Evolutionary conservation across 176 grass and related monocot genomes (phyloP).

Genomic region (Chloris gayana): DNA sequence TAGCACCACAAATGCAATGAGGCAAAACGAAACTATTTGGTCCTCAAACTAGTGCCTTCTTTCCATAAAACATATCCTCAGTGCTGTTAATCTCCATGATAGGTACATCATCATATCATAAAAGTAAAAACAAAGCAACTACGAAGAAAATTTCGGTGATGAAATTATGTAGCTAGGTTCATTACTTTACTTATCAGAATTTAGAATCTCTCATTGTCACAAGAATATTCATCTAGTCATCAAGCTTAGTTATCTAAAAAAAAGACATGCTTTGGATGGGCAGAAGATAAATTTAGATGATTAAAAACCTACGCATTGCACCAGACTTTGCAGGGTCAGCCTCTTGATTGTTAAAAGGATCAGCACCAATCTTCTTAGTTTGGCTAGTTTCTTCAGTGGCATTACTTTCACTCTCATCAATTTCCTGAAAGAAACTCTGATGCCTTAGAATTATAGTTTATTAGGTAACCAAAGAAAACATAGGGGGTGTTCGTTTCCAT

Average conservation of each 20-base stretch:
- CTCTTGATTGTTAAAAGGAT: constrained; percentile 82
- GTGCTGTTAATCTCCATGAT: not conserved
- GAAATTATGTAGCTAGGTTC: not conserved
- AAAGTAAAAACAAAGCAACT: not conserved
- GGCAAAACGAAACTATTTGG: not conserved
- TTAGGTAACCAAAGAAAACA: not conserved
- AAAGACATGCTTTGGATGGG: not conserved
- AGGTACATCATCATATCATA: not conserved
- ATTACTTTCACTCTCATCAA: constrained; percentile 49
- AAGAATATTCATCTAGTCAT: not conserved
- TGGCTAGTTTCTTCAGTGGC: constrained; percentile 42
- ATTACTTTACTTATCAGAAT: not conserved
- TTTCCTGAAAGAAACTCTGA: constrained; percentile 51
- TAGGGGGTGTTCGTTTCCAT: too few species aligned
- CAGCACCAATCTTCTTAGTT: constrained; percentile 57
- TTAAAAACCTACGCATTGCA: constrained; percentile 76
- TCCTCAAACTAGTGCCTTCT: not conserved
- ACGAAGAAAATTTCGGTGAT: not conserved
- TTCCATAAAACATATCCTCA: not conserved
- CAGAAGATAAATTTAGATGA: constrained; percentile 2
- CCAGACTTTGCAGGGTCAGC: constrained; percentile 74
- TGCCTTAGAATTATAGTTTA: constrained; percentile 24
- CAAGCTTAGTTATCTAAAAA: constrained; percentile 18
- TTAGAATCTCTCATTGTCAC: not conserved
- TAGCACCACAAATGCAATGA: not conserved